Conservation (phyloP, 2,329 filamentous ascomycete species). For the Pestalotiopsis sp. region DNA sequence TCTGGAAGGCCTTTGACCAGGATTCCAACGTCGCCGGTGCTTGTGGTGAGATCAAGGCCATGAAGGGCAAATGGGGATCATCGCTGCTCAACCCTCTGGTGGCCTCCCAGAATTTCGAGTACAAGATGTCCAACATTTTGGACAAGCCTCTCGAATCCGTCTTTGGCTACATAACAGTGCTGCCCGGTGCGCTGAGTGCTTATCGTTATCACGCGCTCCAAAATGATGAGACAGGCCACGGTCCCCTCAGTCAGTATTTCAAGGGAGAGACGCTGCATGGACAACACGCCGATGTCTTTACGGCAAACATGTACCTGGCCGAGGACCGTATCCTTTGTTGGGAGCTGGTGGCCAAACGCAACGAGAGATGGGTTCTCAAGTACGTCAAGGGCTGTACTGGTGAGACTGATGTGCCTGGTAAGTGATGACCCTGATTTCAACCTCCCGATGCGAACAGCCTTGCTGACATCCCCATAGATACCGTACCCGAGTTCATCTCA, state of each 20-base stretch:
- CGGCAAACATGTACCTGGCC: constrained; percentile 98
- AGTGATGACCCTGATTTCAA: constrained; percentile 34
- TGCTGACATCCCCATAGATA: constrained; percentile 59
- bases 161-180: constrained; percentile 95
- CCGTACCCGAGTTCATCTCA: constrained; percentile 95
- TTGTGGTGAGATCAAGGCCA: constrained; percentile 98
- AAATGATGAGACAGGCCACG: constrained; percentile 93
- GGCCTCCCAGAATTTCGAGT: constrained; percentile 97
- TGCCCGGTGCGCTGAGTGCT: constrained; percentile 97
- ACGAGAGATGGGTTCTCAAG: constrained; percentile 95
- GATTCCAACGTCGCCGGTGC: constrained; percentile 97
- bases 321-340: constrained; percentile 96
- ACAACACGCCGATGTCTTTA: constrained; percentile 92
- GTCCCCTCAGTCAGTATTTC: constrained; percentile 95
- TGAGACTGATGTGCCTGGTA: constrained; percentile 96
- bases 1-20: constrained; percentile 98
- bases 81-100: constrained; percentile 92
- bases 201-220: constrained; percentile 94
- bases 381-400: constrained; percentile 97
- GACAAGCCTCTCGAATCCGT: constrained; percentile 97
- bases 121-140: constrained; percentile 99
- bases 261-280: constrained; percentile 91
- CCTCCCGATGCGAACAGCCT: background rate
- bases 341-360: constrained; percentile 94
- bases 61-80: constrained; percentile 83